Conservation (phyloP, 352 stramenopile species). For the Saprolegnia parasitica region DNA sequence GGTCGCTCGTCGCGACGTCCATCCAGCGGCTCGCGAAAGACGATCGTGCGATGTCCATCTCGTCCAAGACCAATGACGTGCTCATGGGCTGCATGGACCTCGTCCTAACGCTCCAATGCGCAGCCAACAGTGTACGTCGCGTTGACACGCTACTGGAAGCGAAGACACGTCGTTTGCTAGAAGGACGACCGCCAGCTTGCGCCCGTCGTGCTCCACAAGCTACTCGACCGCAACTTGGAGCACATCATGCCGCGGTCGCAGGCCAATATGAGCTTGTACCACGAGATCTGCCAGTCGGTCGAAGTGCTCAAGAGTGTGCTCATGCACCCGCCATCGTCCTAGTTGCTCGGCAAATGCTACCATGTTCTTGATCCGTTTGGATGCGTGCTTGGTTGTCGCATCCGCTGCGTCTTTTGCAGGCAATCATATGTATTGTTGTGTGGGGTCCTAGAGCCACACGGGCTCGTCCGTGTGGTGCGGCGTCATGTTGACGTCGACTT, state of each 20-base stretch:
- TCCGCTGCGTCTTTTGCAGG: no score
- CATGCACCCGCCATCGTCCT: slow-evolving; percentile 7
- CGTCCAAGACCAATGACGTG: slow-evolving; percentile 17
- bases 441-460: neutral
- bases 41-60: slow-evolving; percentile 11
- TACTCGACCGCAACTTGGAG: slow-evolving; percentile 28
- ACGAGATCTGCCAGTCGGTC: slow-evolving; percentile 26
- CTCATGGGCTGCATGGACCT: slow-evolving; percentile 29
- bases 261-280: slow-evolving; percentile 29
- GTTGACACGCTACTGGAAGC: neutral
- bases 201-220: slow-evolving; percentile 22
- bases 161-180: neutral
- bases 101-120: slow-evolving; percentile 24
- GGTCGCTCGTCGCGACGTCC: slow-evolving; percentile 11
- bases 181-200: slow-evolving; percentile 13
- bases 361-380: no score
- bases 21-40: slow-evolving; percentile 20
- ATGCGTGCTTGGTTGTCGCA: no score
- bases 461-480: neutral
- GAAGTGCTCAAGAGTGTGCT: slow-evolving; percentile 30
- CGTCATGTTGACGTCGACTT: slow-evolving; percentile 4
- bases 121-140: slow-evolving; percentile 9
- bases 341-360: neutral
- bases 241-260: slow-evolving; percentile 19
- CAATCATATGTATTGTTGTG: neutral